Evolutionary conservation across 2,329 filamentous ascomycete genomes (phyloP), one percentile per base, ranked within the genome.

Genomic region (Curvularia sp.): DNA sequence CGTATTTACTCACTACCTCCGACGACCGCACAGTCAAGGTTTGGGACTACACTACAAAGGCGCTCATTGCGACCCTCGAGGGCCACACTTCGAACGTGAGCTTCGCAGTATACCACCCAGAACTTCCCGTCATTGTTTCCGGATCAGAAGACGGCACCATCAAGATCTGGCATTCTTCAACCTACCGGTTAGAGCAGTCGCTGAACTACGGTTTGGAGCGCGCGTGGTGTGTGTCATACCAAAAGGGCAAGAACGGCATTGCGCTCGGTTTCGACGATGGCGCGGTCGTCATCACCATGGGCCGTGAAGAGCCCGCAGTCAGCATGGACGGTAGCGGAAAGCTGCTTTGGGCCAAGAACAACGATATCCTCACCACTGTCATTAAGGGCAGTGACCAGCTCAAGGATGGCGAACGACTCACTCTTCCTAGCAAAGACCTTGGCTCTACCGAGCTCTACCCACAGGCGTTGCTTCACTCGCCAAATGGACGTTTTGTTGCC

Each of bases 21-120:
- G 95, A 99, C 77, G 95, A 98, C 79, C 88, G 92, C 71, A 98
- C 94, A 0, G 92, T 98, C 70, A 98, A 98, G 84, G 88, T 99
- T 55, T 99, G 95, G 94, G 95, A 99, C 76, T 98, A 99, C 83
- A 98, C 94, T 12, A 98, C 93, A 49, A 99, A 99, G 81, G 95
- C 93, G 12, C 84, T 98, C 65, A 97, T 98, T 75, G 95, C 95
- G 30, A 98, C 94, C 2, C 85, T 99, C 48, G 95, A 99, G 78
- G 95, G 95, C 28, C 95, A 99, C 78, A 96, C 93, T 30, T 97
- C 93, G 79, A 99, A 99, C 73, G 95, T 99, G 48, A 97, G 93
- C 2, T 99, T 98, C 74, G 95, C 95, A 49, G 96, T 93, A 79
- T 99, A 98, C 76, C 95, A 99, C 79, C 95, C 95, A 2, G 94